These are phyloP conservation scores for Epichloe elymi DNA, from an alignment of 2,329 filamentous ascomycete species.

Conservation along the genomic window DNA sequence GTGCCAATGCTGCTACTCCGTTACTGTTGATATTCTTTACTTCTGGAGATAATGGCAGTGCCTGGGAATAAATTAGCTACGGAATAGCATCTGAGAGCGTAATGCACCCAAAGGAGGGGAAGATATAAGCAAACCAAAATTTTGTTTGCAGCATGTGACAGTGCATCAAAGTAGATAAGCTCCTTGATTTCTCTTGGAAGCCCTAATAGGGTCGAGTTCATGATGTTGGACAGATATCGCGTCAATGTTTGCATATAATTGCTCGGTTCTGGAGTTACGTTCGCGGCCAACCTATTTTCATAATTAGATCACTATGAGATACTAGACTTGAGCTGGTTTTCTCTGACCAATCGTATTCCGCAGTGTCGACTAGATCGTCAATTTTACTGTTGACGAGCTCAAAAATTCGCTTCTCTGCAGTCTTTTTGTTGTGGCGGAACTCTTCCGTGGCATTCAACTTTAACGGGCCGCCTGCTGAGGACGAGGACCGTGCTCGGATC, in stretches of 20 bases:
- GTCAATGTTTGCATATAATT: slow-evolving; percentile 95
- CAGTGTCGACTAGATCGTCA: slow-evolving; percentile 90
- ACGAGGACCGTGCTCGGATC: slow-evolving; percentile 70
- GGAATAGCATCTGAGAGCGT: too few species aligned
- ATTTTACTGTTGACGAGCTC: slow-evolving; percentile 98
- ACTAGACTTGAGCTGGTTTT: slow-evolving; percentile 9
- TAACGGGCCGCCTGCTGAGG: slow-evolving; percentile 67
- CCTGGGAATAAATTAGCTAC: slow-evolving; percentile 27
- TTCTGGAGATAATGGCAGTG: slow-evolving; percentile 61
- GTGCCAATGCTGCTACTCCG: slow-evolving; percentile 65
- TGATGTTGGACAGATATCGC: slow-evolving; percentile 85
- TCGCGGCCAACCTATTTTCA: slow-evolving; percentile 33
- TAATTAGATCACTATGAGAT: neutral
- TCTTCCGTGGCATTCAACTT: slow-evolving; percentile 71
- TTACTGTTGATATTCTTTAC: slow-evolving; percentile 82
- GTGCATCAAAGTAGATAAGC: slow-evolving; percentile 92
- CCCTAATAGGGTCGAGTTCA: slow-evolving; percentile 85
- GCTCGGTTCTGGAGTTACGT: slow-evolving; percentile 58
- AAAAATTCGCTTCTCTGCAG: slow-evolving; percentile 93
- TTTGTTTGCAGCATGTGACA: slow-evolving; percentile 78
- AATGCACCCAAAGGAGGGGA: neutral
- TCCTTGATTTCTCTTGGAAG: slow-evolving; percentile 95
- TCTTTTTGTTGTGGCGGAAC: slow-evolving; percentile 85
- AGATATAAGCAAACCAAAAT: slow-evolving; percentile 45
- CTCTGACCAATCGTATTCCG: slow-evolving; percentile 79